Evolutionary conservation across 805 yeast species (phyloP).

Genomic region (Zygotorulaspora florentina): DNA sequence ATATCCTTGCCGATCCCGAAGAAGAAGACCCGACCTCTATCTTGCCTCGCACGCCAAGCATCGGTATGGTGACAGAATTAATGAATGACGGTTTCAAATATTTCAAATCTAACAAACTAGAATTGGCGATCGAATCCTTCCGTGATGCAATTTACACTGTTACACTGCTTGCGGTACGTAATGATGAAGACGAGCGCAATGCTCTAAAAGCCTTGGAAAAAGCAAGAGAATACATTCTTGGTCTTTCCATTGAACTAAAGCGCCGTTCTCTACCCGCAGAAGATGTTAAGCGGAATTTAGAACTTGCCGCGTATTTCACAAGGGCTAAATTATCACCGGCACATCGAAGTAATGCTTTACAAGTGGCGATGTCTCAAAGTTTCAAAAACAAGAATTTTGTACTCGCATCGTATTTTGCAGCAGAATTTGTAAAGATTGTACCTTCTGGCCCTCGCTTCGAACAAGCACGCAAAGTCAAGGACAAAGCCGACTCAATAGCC

Average conservation of each 20-base stretch:
- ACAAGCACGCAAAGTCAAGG: slow-evolving; percentile 78
- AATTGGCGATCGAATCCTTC: slow-evolving; percentile 75
- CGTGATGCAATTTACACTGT: slow-evolving; percentile 74
- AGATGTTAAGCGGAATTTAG: slow-evolving; percentile 79
- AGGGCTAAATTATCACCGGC: slow-evolving; percentile 74
- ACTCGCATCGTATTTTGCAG: slow-evolving; percentile 85
- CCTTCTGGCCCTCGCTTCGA: slow-evolving; percentile 79
- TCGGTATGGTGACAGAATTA: slow-evolving; percentile 55
- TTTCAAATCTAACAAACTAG: slow-evolving; percentile 80
- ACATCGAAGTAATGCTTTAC: slow-evolving; percentile 82
- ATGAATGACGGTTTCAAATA: slow-evolving; percentile 70
- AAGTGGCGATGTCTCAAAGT: slow-evolving; percentile 92
- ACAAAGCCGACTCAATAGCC: slow-evolving; percentile 72
- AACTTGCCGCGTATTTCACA: slow-evolving; percentile 94
- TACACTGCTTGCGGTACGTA: slow-evolving; percentile 64
- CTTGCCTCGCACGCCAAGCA: slow-evolving; percentile 73
- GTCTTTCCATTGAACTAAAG: slow-evolving; percentile 82
- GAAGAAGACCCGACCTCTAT: slow-evolving; percentile 46
- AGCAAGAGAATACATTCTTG: slow-evolving; percentile 88
- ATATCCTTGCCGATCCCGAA: slow-evolving; percentile 59
- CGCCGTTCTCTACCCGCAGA: slow-evolving; percentile 77
- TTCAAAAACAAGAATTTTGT: slow-evolving; percentile 85
- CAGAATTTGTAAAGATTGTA: slow-evolving; percentile 68
- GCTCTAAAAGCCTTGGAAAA: slow-evolving; percentile 65
- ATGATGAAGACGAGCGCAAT: slow-evolving; percentile 70